Evolutionary conservation across 805 yeast genomes (phyloP), one percentile per base, ranked within the genome.

Genomic region (Candida ulmi): DNA sequence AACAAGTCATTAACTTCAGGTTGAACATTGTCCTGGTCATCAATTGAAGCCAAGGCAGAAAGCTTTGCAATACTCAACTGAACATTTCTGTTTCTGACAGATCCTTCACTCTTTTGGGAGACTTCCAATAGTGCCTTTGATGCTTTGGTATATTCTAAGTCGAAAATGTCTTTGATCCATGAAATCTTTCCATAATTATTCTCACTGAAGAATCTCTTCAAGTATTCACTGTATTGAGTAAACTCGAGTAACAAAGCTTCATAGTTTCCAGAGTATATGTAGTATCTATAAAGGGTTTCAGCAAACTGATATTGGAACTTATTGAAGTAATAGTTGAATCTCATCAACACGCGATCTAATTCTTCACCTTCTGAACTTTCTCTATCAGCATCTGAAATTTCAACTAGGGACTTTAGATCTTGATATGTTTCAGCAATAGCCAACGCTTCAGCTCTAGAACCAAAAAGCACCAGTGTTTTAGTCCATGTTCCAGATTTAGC

Each of bases 21-120:
- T 5, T 47, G 52, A 17, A 42, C 29, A 5, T 42, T 43, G 2
- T 19, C 30, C 3, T 42, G 36, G 3, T 46, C 51, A 15, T 46
- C 52, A 16, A 43, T 41, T 1, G 68, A 56, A 0, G 79, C 80
- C 16, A 84, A 52, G 2, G 76, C 66, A 2, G 86, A 62, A 17
- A 88, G 60, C 57, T 88, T 88, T 2, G 95, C 90, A 36, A 88
- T 60, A 41, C 87, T 82, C 43, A 80, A 68, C 46, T 78, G 78
- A 17, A 83, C 51, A 48, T 72, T 76, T 49, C 72, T 73, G 47
- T 71, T 72, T 11, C 60, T 60, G 33, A 70, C 63, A 9, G 61
- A 52, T 19, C 74, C 76, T 15, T 70, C 71, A 3, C 55, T 44
- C 4, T 68, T 56, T 12, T 65, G 61, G 5, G 70, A 63, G 21